phyloP scores from a whole-genome alignment of 2,329 filamentous ascomycete genomes.

The Colletotrichum costaricense region DNA sequence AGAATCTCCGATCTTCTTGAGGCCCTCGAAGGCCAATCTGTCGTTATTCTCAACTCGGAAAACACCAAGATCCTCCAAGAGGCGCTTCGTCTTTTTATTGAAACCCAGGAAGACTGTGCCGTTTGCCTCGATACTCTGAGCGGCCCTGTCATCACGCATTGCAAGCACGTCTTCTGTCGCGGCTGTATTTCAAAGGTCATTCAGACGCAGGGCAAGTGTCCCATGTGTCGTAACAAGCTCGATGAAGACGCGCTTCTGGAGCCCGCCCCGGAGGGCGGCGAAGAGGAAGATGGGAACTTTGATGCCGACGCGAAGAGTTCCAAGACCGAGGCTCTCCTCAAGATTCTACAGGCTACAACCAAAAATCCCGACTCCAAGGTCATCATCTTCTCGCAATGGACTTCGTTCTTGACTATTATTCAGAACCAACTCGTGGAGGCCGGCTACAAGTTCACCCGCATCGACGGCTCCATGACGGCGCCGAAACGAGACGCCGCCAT shows the following conservation, averaged over 20 bases:
- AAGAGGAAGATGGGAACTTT: constrained; percentile 60
- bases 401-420: constrained; percentile 77
- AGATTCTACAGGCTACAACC: constrained; percentile 78
- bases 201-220: constrained; percentile 81
- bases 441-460: constrained; percentile 73
- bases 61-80: constrained; percentile 80
- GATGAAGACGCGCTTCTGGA: constrained; percentile 70
- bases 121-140: constrained; percentile 82
- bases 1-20: constrained; percentile 79
- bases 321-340: constrained; percentile 83
- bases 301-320: constrained; percentile 77
- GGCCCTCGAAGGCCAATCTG: constrained; percentile 73
- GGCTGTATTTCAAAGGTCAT: constrained; percentile 81
- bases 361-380: constrained; percentile 74
- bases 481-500: constrained; percentile 79
- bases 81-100: constrained; percentile 80
- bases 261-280: constrained; percentile 67
- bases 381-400: constrained; percentile 83
- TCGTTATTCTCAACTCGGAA: constrained; percentile 77
- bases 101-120: constrained; percentile 84
- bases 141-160: constrained; percentile 84
- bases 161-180: constrained; percentile 83
- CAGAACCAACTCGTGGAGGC: constrained; percentile 73
- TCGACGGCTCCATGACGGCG: constrained; percentile 85
- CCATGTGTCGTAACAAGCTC: constrained; percentile 82